Evolutionary conservation across 352 stramenopile genomes (phyloP), one percentile per base, ranked within the genome.

Genomic region (Phytopythium ostracodes): DNA sequence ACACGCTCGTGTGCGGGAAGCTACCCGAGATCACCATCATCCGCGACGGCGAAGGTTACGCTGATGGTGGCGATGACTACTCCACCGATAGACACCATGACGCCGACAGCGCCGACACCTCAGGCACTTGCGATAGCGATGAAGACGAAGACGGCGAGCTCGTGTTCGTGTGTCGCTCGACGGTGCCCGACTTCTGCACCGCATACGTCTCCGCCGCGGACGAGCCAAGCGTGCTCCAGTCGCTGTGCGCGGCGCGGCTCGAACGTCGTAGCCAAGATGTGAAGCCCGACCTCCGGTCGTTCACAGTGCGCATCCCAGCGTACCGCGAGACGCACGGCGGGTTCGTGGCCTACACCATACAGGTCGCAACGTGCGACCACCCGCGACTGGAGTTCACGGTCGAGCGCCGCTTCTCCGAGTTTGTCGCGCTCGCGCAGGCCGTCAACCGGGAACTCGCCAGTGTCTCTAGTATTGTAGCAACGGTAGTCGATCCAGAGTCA

Each of bases 371-470:
- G 17, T 73, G 64, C 6, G 56, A 63, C 31, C 68, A 81, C 33
- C 68, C 70, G 25, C 62, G 61, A 20, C 72, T 76, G 50, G 78
- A 72, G 15, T 91, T 88, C 52, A 64, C 75, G 42, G 47, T 90
- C 25, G 79, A 92, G 58, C 80, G 84, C 24, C 82, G 82, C 42
- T 94, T 86, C 60, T 92, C 84, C 17, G 84, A 94, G 68, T 94
- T 94, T 62, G 79, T 89, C 11, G 67, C 71, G 17, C 82, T 87
- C 14, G 80, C 84, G 11, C 56, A 62, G 4, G 64, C 71, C 24
- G 56, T 93, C 29, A 76, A 83, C 35, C 64, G 67, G 38, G 77
- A 81, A 36, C 57, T 86, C 15, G 35, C 63, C 15, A n/a, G n/a
- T 10, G 12, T 22, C 0, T 33, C 22, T 52, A 52, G 46, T 52